A percentile compares a stretch with the other conserved stretches of the same genome.
These are phyloP conservation scores for Takashimella koratensis DNA, from an alignment of 1,284 basidiomycete species.

Conservation along the genomic window DNA sequence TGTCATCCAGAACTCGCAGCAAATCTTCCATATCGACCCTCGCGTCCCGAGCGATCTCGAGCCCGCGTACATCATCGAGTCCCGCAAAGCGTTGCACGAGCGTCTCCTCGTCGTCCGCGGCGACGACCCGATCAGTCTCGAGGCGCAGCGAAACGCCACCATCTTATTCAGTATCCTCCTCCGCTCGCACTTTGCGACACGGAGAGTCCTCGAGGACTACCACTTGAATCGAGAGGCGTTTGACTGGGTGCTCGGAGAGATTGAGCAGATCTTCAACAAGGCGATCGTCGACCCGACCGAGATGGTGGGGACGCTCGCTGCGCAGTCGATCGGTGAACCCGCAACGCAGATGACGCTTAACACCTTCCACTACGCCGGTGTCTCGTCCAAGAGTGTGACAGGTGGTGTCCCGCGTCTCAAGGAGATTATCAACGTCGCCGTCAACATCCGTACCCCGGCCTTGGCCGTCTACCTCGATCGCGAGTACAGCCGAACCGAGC, in stretches of 20 bases:
- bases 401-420: slow-evolving; percentile 96
- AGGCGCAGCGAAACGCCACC: slow-evolving; percentile 86
- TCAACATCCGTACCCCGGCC: slow-evolving; percentile 97
- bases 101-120: slow-evolving; percentile 83
- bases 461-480: slow-evolving; percentile 84
- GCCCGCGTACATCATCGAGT: slow-evolving; percentile 79
- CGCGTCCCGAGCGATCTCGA: slow-evolving; percentile 90
- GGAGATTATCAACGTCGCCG: slow-evolving; percentile 98
- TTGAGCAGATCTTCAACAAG: slow-evolving; percentile 91
- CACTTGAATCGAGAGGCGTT: slow-evolving; percentile 88
- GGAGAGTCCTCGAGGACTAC: slow-evolving; percentile 77
- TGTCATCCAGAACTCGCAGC: slow-evolving; percentile 90
- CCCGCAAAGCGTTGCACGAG: slow-evolving; percentile 65
- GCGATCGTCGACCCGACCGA: slow-evolving; percentile 91
- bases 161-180: slow-evolving; percentile 90
- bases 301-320: slow-evolving; percentile 98
- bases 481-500: slow-evolving; percentile 73
- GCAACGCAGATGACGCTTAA: slow-evolving; percentile 98
- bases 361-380: slow-evolving; percentile 99
- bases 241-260: slow-evolving; percentile 95
- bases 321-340: slow-evolving; percentile 98
- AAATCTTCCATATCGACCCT: slow-evolving; percentile 95
- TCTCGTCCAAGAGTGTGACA: slow-evolving; percentile 95
- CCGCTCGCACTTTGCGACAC: slow-evolving; percentile 77
- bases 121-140: slow-evolving; percentile 65